A percentile compares a stretch with the other conserved stretches of the same genome.
These are phyloP conservation scores for Gossypium sturtianum DNA, from an alignment of 345 rosid species.

Conservation along the genomic window DNA sequence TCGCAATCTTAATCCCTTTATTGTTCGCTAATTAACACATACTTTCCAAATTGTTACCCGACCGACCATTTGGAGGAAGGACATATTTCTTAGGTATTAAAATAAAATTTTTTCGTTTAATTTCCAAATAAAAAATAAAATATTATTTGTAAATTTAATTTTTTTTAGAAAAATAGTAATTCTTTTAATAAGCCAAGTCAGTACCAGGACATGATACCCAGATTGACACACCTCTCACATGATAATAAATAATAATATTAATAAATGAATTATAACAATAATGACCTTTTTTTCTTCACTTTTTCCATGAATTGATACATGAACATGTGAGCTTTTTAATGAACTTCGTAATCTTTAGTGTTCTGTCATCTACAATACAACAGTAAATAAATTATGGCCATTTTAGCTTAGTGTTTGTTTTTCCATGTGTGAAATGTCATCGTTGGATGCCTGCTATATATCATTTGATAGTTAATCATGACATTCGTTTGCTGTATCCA, in stretches of 20 bases:
- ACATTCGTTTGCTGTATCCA: not conserved
- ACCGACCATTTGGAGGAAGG: constrained; percentile 14
- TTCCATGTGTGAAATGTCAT: not conserved
- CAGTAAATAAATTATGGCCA: not conserved
- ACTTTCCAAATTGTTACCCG: constrained; percentile 15
- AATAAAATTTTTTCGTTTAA: not conserved
- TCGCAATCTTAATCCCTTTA: not conserved
- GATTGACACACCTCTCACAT: not conserved
- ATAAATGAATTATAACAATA: not conserved
- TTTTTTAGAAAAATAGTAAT: too few species aligned
- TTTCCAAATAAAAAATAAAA: not conserved
- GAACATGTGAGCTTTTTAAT: not conserved
- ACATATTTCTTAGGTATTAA: constrained; percentile 19
- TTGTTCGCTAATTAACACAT: not conserved
- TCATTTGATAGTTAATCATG: not conserved
- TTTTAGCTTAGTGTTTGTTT: not conserved
- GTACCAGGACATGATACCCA: not conserved
- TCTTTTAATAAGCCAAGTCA: too few species aligned
- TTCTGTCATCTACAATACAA: not conserved
- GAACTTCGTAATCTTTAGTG: not conserved
- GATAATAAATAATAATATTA: not conserved
- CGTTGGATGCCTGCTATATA: not conserved
- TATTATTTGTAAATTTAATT: not conserved
- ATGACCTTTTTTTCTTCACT: not conserved
- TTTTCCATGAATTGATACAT: not conserved